A percentile compares a stretch with the other conserved stretches of the same genome.
These are phyloP conservation scores for Haberlea rhodopensis DNA, from an alignment of 257 asterid species.

Conservation along the genomic window DNA sequence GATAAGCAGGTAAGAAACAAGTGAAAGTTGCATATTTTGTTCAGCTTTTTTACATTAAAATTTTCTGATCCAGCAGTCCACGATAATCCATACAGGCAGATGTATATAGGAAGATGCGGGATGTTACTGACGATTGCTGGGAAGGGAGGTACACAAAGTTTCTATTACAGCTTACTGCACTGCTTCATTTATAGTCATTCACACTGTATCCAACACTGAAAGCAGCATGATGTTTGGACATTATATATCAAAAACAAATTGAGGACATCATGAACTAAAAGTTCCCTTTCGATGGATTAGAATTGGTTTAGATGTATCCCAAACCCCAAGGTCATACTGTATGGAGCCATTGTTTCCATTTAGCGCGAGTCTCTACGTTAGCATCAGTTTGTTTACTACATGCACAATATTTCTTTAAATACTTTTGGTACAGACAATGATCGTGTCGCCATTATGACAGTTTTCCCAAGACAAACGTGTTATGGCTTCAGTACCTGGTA, in stretches of 20 bases:
- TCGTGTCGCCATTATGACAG: slow-evolving; percentile 37
- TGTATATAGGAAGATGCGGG: slow-evolving; percentile 89
- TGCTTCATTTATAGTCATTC: not conserved
- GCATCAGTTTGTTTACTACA: not conserved
- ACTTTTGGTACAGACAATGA: slow-evolving; percentile 5
- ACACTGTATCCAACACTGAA: not conserved
- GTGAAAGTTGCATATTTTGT: slow-evolving; percentile 12
- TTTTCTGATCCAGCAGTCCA: slow-evolving; percentile 23
- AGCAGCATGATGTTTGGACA: slow-evolving; percentile 2
- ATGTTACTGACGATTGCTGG: slow-evolving; percentile 83
- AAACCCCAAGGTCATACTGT: too few species aligned
- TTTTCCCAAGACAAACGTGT: slow-evolving; percentile 87
- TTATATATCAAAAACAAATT: not conserved
- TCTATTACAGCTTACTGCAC: slow-evolving; percentile 12
- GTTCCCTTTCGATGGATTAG: not conserved
- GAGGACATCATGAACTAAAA: slow-evolving; percentile 1
- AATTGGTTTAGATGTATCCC: not conserved
- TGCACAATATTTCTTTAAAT: not conserved
- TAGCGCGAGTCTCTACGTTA: too few species aligned
- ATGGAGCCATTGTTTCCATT: too few species aligned
- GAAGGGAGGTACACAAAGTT: slow-evolving; percentile 72
- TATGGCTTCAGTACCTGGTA: slow-evolving; percentile 89
- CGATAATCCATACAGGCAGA: slow-evolving; percentile 60
- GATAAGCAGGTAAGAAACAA: slow-evolving; percentile 64
- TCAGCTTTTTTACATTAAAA: slow-evolving; percentile 13